Evolutionary conservation across 2,329 filamentous ascomycete genomes (phyloP), one percentile per base, ranked within the genome.

Genomic region (Talaromyces rugulosus): DNA sequence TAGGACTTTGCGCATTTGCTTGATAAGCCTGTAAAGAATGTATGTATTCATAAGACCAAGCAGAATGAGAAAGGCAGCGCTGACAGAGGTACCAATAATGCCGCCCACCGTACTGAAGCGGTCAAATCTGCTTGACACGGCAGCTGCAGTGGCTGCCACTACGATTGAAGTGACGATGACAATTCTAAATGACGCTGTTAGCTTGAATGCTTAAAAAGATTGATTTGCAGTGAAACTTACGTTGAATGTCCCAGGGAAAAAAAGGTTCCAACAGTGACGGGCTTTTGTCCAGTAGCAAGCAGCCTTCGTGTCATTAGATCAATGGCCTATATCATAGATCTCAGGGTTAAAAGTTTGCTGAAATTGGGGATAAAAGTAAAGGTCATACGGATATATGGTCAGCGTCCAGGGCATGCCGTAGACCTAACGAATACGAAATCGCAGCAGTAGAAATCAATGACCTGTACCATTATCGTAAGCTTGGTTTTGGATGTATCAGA

Each of bases 371-470:
- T 53, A 18, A 54, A 27, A 53, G 16, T 3, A n/a, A 11, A 28
- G 30, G 14, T 62, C 69, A 47, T 74, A 83, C 81, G 47, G 86
- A 87, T 66, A 91, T 91, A 72, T 98, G 95, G 76, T 98, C 94
- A n/a, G 94, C 95, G 71, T 98, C 95, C 52, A 98, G 86, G n/a
- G 94, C 94, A 80, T 98, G 94, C 50, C 94, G 89, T 12, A 98
- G 84, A 2, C 94, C 94, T 11, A 98, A 84, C 0, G 91, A 91
- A 75, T 96, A 98, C 30, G 93, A 88, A 0, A 98, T 84, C 1
- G 93, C 87, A 1, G 92, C 91, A 2, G 92, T 89, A 1, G 90
- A 90, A 56, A 93, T 86, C 65, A 97, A 83, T 0, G 82, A 78
- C 0, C 82, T 85, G 63, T 72, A 63, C 42, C 63, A 8, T 27